Evolutionary conservation across 73 alveolate species (phyloP), one percentile per base, ranked within the genome.

Genomic region (Uronychia binucleata): DNA sequence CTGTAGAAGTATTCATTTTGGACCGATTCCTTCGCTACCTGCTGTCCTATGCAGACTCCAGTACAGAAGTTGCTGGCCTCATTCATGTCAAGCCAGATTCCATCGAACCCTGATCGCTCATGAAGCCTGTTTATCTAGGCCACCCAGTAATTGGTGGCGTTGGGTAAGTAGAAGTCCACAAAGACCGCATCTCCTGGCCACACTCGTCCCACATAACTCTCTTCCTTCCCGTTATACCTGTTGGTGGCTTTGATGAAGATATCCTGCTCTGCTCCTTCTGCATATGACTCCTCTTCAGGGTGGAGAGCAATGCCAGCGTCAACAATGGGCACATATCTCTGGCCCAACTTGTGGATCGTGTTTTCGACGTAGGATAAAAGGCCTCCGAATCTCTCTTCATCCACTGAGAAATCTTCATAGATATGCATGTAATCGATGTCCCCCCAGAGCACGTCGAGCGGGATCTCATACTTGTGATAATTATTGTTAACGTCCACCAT

Each of bases 81-180:
- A 92, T 98, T 98, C 99, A 98, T 98, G 86, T 98, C 99, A 34
- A 93, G 82, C 99, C 99, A 98, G 26, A 98, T 90, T 31, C 99
- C 99, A 93, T 96, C 99, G 85, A 96, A 96, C 31, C 85, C 60
- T 27, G 96, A 79, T 77, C 80, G 79, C 34, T 91, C 86, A 76
- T 93, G 90, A 77, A 97, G 86, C 34, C 86, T 84, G 32, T 79
- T 84, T 78, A 96, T 79, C 90, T 96, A 95, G 58, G 85, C 93
- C 5, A 81, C 76, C 97, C 97, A 93, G 86, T 88, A 89, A 58
- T 85, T 78, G 35, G 75, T 86, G 28, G 97, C 94, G 67, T 84
- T 92, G 1, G 89, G 77, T 28, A 85, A 32, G 35, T 85, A 80
- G 84, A 87, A 93, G 81, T 95, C 99, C 1, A 96, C 95, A 79